These are phyloP conservation scores for Torulaspora indica DNA, from an alignment of 805 yeast genomes.

Conservation along the genomic window DNA sequence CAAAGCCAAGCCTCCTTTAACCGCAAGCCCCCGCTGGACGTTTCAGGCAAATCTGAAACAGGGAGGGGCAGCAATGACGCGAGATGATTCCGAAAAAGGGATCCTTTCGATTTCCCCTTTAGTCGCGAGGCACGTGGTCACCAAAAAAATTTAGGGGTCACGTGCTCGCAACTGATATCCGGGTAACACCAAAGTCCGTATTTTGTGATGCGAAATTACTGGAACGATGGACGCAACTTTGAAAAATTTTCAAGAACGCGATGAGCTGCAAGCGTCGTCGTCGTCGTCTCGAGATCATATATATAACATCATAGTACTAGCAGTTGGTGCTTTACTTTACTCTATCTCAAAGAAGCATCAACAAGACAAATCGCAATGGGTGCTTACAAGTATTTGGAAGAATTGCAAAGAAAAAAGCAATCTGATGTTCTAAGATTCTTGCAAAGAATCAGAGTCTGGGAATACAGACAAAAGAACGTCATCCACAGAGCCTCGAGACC, in stretches of 20 bases:
- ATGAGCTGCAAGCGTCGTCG: slow-evolving; percentile 3
- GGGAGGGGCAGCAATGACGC: not conserved
- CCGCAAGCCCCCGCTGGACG: too few species aligned
- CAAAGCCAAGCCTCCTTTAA: not conserved
- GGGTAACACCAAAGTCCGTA: too few species aligned
- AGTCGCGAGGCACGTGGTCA: too few species aligned
- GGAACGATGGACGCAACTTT: slow-evolving; percentile 7
- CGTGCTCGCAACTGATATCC: too few species aligned
- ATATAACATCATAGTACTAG: not conserved
- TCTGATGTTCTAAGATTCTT: slow-evolving; percentile 98
- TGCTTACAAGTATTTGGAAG: slow-evolving; percentile 99
- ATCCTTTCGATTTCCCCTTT: too few species aligned
- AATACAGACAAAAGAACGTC: slow-evolving; percentile 98
- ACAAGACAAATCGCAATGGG: slow-evolving; percentile 57
- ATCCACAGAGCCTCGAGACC: slow-evolving; percentile 99
- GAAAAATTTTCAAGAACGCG: slow-evolving; percentile 6
- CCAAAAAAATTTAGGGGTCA: too few species aligned
- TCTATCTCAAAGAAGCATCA: slow-evolving; percentile 4
- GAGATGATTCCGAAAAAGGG: too few species aligned
- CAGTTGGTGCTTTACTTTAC: too few species aligned
- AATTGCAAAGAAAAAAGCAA: slow-evolving; percentile 99
- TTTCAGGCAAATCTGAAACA: too few species aligned
- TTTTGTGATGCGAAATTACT: slow-evolving; percentile 4
- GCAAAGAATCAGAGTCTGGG: slow-evolving; percentile 99
- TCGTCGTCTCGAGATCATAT: not conserved